phyloP scores from a whole-genome alignment of 306 rosid species.

The Acacia confusa region DNA sequence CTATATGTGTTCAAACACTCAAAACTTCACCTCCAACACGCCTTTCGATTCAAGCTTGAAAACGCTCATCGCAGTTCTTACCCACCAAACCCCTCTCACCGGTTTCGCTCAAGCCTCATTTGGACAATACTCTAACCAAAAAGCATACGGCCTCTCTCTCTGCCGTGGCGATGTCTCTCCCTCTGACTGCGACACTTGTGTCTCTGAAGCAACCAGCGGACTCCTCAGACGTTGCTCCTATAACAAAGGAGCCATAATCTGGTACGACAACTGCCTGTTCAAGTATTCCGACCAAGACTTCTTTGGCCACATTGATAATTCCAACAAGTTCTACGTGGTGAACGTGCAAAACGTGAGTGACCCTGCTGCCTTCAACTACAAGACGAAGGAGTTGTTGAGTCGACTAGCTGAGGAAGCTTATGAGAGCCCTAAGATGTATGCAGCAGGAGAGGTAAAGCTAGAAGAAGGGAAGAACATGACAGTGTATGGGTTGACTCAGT shows the following conservation, averaged over 20 bases:
- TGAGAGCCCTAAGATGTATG: slow-evolving; percentile 27
- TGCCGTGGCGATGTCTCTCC: slow-evolving; percentile 39
- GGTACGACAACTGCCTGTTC: slow-evolving; percentile 40
- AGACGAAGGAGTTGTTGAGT: slow-evolving; percentile 28
- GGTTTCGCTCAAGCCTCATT: slow-evolving; percentile 36
- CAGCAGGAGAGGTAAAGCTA: slow-evolving; percentile 29
- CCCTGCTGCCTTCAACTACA: slow-evolving; percentile 17
- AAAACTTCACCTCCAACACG: slow-evolving; percentile 46
- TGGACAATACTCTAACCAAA: slow-evolving; percentile 9
- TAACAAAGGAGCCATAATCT: slow-evolving; percentile 34
- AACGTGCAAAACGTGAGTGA: slow-evolving; percentile 21
- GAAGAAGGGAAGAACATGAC: slow-evolving; percentile 17
- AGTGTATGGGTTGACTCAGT: slow-evolving; percentile 43
- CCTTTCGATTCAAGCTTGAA: slow-evolving; percentile 33
- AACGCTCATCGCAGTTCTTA: slow-evolving; percentile 15
- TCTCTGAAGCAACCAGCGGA: slow-evolving; percentile 27
- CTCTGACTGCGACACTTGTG: slow-evolving; percentile 40
- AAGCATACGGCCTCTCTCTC: slow-evolving; percentile 38
- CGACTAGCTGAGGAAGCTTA: slow-evolving; percentile 23
- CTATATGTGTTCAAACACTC: slow-evolving; percentile 48
- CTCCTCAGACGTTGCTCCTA: slow-evolving; percentile 27
- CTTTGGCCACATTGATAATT: slow-evolving; percentile 38
- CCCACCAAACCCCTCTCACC: slow-evolving; percentile 28
- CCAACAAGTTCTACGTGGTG: slow-evolving; percentile 10
- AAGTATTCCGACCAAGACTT: slow-evolving; percentile 38